phyloP scores from a whole-genome alignment of 257 asterid genomes.

The Nicotiana noctiflora region DNA sequence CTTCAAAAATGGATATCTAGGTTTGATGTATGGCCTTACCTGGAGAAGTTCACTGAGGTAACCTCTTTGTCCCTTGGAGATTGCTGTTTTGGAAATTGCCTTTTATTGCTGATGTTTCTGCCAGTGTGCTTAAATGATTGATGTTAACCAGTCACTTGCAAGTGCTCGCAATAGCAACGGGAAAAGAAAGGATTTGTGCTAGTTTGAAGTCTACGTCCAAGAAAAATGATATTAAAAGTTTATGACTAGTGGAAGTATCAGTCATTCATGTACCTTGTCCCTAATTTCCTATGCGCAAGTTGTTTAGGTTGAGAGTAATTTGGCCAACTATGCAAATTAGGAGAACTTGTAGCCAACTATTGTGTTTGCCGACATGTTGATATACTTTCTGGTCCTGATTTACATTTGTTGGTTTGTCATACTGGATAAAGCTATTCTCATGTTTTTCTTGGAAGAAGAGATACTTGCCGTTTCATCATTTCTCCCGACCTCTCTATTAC shows the following conservation, averaged over 20 bases:
- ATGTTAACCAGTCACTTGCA: not conserved
- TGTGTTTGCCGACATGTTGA: not conserved
- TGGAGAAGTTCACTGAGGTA: slow-evolving; percentile 86
- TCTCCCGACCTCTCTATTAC: not conserved
- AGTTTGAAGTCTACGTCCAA: too few species aligned
- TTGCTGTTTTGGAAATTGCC: not conserved
- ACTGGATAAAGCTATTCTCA: not conserved
- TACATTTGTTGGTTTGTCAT: not conserved
- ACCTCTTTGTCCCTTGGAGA: not conserved
- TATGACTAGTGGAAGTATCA: too few species aligned
- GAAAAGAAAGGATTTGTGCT: too few species aligned
- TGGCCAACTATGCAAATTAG: not conserved
- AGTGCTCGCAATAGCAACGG: not conserved
- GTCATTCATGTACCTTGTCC: not conserved
- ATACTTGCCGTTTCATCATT: not conserved
- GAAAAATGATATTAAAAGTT: too few species aligned
- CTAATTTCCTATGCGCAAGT: not conserved
- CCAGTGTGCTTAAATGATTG: not conserved
- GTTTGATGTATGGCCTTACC: slow-evolving; percentile 97
- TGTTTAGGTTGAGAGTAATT: not conserved
- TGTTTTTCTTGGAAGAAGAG: not conserved
- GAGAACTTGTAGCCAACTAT: not conserved
- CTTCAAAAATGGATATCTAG: slow-evolving; percentile 94
- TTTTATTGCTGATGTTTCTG: not conserved
- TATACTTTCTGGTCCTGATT: not conserved